Evolutionary conservation across 2,329 filamentous ascomycete species (phyloP).

Genomic region (Cladosporium sp.): DNA sequence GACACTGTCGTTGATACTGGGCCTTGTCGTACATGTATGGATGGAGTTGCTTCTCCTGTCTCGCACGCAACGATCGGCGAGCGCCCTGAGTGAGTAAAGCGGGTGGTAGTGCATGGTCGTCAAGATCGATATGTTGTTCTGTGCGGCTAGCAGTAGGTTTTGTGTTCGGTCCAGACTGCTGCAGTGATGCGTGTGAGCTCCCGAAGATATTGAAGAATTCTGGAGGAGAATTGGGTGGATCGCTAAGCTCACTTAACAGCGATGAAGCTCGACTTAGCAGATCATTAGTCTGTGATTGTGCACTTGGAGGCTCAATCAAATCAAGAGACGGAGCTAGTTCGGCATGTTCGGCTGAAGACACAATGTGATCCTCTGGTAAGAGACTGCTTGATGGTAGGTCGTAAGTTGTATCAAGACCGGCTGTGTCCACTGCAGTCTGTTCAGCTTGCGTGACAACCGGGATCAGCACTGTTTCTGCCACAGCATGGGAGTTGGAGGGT

Average conservation of each 20-base stretch:
- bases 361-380: neutral
- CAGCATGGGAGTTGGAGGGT: neutral
- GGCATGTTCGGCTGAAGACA: neutral
- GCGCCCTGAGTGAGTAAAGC: conserved; percentile 6
- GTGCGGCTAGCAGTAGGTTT: neutral
- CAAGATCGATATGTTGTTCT: neutral
- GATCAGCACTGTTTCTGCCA: neutral
- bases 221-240: conserved; percentile 4
- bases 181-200: neutral
- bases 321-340: neutral
- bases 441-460: neutral
- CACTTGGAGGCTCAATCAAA: neutral
- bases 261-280: neutral
- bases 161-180: neutral
- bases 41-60: conserved; percentile 47
- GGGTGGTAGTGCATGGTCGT: neutral
- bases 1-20: conserved; percentile 39
- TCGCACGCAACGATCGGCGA: conserved; percentile 33
- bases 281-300: neutral
- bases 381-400: neutral
- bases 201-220: neutral
- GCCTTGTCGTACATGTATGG: conserved; percentile 45
- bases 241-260: conserved; percentile 6
- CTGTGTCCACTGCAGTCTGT: neutral
- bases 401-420: neutral